Evolutionary conservation across 768 basidiomycete species (phyloP).

Genomic region (Mycena pura): DNA sequence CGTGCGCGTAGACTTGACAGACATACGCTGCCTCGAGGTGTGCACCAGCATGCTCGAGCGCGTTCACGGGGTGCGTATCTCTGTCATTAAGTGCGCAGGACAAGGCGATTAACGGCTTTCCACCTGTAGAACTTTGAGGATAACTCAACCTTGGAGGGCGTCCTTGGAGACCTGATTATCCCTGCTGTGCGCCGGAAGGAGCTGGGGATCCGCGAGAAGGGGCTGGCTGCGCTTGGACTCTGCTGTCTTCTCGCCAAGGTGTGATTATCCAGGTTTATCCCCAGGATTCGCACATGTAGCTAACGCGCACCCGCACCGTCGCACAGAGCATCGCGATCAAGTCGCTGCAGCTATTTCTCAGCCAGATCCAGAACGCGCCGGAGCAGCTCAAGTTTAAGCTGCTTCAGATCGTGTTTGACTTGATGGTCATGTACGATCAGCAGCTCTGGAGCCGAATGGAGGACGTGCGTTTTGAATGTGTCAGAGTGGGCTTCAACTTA

Average conservation of each 20-base stretch:
- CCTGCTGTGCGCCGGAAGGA: constrained; percentile 92
- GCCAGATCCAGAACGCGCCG: constrained; percentile 79
- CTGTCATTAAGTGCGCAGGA: constrained; percentile 23
- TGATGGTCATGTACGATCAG: constrained; percentile 88
- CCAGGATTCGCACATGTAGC: neutral
- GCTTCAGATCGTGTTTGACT: constrained; percentile 87
- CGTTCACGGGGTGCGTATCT: constrained; percentile 77
- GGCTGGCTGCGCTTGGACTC: constrained; percentile 78
- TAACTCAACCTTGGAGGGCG: constrained; percentile 82
- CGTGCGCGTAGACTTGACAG: constrained; percentile 68
- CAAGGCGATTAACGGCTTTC: constrained; percentile 33
- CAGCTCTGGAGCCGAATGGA: constrained; percentile 67
- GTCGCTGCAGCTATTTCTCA: constrained; percentile 85
- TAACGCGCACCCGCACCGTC: too few relatives aligned
- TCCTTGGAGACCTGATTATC: constrained; percentile 86
- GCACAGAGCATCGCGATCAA: constrained; percentile 63
- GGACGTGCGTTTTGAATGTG: constrained; percentile 45
- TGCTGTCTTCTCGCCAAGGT: constrained; percentile 88
- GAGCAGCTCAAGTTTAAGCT: constrained; percentile 80
- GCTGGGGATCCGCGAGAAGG: constrained; percentile 78
- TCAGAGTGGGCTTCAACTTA: neutral
- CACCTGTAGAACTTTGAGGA: constrained; percentile 69
- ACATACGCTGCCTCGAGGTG: constrained; percentile 82
- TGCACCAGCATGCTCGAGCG: constrained; percentile 91
- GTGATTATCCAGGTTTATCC: neutral